These are phyloP conservation scores for Tylopilus balloui DNA, from an alignment of 768 basidiomycete species.

Conservation along the genomic window DNA sequence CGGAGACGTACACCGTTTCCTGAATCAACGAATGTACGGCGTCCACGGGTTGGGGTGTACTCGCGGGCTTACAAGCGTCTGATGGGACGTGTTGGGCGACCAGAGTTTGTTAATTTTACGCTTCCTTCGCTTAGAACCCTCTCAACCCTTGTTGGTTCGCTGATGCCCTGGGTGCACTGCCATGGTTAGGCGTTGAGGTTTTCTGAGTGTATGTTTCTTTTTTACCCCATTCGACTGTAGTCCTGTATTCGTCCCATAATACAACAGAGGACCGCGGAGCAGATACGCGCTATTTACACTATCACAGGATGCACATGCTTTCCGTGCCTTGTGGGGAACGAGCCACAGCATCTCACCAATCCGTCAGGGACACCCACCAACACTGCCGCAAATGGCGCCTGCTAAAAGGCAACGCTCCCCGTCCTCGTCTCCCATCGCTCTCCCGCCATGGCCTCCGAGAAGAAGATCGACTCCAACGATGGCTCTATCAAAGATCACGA, in stretches of 20 bases:
- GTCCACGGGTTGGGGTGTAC: slow-evolving; percentile 12
- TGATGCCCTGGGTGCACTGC: slow-evolving; percentile 30
- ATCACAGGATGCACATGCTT: no score
- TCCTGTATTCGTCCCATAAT: no score
- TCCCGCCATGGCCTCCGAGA: slow-evolving; percentile 20
- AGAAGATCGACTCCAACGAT: slow-evolving; percentile 12
- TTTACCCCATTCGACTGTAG: not conserved
- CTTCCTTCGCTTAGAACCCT: slow-evolving; percentile 31
- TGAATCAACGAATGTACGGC: slow-evolving; percentile 12
- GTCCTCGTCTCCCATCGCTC: not conserved
- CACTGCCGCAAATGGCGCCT: not conserved
- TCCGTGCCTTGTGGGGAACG: no score
- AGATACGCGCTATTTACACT: no score
- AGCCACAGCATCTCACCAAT: no score
- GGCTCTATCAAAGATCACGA: slow-evolving; percentile 25
- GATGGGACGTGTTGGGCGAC: slow-evolving; percentile 4
- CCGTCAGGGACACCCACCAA: no score
- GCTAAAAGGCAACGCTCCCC: no score
- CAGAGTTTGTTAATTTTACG: slow-evolving; percentile 27
- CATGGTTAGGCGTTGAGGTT: not conserved
- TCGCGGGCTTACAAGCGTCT: slow-evolving; percentile 16
- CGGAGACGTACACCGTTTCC: slow-evolving; percentile 14
- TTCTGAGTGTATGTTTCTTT: not conserved
- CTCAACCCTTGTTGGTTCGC: slow-evolving; percentile 29
- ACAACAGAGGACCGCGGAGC: no score